Evolutionary conservation across 129 eudicot species (phyloP).

Genomic region (Saposhnikovia divaricata): DNA sequence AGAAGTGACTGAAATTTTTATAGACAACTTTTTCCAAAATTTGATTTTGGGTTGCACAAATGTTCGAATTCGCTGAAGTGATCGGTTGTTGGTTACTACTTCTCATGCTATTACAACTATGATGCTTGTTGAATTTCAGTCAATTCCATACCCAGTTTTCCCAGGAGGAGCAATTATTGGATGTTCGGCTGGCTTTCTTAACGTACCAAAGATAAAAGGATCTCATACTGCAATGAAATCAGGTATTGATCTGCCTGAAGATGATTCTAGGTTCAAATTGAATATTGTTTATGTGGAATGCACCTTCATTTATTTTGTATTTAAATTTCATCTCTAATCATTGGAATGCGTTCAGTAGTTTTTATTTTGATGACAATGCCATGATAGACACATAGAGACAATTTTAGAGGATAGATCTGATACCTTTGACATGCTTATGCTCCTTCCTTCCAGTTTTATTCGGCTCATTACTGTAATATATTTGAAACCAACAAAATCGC

Average conservation of each 20-base stretch:
- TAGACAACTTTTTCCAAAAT: not conserved
- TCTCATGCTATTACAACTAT: conserved; percentile 25
- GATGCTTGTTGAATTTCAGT: conserved; percentile 81
- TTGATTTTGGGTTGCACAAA: not conserved
- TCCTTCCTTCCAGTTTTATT: not conserved
- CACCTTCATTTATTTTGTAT: not conserved
- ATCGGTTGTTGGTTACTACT: conserved; percentile 6
- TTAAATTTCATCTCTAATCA: not conserved
- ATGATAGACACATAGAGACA: not conserved
- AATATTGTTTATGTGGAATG: not conserved
- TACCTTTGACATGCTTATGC: not conserved
- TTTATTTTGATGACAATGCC: not conserved
- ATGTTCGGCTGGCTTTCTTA: conserved; percentile 94
- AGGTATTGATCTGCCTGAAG: conserved; percentile 33
- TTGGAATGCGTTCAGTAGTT: not conserved
- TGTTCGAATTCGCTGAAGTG: not conserved
- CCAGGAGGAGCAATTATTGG: conserved; percentile 99
- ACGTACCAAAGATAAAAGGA: conserved; percentile 97
- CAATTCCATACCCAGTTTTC: conserved; percentile 97
- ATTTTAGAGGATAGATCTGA: not conserved
- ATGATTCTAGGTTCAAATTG: not conserved
- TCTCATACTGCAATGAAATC: conserved; percentile 98
- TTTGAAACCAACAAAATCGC: not conserved
- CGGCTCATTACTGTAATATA: not conserved
- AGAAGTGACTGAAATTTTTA: not conserved